phyloP scores from a whole-genome alignment of 441 rosid species.

The Macaranga tanarius region DNA sequence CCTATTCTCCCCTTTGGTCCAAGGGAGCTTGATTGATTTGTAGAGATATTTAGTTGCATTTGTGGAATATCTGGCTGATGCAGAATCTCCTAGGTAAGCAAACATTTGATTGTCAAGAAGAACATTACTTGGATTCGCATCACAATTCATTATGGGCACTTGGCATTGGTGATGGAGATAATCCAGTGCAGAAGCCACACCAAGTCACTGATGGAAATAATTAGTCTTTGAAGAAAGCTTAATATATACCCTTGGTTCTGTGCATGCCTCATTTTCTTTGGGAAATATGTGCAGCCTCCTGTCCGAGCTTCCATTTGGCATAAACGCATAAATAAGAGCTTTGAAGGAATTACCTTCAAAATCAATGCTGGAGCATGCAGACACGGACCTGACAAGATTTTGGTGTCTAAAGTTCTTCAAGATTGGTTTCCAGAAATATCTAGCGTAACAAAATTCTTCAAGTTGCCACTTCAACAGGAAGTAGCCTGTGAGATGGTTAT shows the following conservation, averaged over 20 bases:
- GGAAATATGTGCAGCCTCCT: too few relatives aligned
- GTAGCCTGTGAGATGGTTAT: too few relatives aligned
- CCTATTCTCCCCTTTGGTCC: not conserved
- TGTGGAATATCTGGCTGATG: not conserved
- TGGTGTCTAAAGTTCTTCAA: not conserved
- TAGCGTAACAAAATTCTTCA: too few relatives aligned
- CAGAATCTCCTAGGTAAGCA: constrained; percentile 4
- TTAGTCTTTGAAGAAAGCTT: too few relatives aligned
- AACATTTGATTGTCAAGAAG: constrained; percentile 1
- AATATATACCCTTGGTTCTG: too few relatives aligned
- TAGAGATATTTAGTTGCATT: not conserved
- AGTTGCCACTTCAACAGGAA: too few relatives aligned
- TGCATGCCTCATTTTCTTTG: too few relatives aligned
- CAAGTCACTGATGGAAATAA: too few relatives aligned
- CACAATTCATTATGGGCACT: not conserved
- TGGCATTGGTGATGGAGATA: constrained; percentile 3
- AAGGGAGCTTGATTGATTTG: not conserved
- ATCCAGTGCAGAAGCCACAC: constrained; percentile 4
- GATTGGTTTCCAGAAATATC: too few relatives aligned
- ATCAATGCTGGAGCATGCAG: constrained; percentile 3
- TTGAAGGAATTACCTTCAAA: too few relatives aligned
- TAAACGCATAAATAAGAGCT: too few relatives aligned
- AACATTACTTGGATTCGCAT: not conserved
- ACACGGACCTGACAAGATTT: not conserved
- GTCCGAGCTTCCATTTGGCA: too few relatives aligned